Conservation (phyloP, 75 land plant genomes). For the Picea glauca region DNA sequence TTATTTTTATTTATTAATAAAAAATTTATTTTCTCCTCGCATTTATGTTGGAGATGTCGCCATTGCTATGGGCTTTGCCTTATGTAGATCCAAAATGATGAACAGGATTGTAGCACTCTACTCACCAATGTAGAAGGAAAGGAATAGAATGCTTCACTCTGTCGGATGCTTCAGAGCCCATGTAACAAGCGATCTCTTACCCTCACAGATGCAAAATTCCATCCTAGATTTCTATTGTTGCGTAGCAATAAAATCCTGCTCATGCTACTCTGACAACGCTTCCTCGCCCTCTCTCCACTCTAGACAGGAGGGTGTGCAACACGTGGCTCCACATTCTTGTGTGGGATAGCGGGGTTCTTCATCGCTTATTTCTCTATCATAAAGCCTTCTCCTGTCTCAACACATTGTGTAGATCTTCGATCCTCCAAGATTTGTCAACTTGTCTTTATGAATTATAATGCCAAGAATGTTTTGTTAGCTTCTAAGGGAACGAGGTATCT, state of each 20-base stretch:
- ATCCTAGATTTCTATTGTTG: conserved; percentile 11
- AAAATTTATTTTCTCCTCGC: neutral
- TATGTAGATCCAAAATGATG: conserved; percentile 10
- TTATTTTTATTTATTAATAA: too few relatives aligned
- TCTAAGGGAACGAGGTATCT: too few relatives aligned
- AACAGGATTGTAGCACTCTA: conserved; percentile 8
- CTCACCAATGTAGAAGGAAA: neutral
- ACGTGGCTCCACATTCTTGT: too few relatives aligned
- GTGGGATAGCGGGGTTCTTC: too few relatives aligned
- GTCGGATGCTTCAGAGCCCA: neutral
- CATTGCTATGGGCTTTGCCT: conserved; percentile 9
- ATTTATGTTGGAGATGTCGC: conserved; percentile 11
- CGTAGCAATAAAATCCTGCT: conserved; percentile 14
- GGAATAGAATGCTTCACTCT: conserved; percentile 5
- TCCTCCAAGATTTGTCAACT: too few relatives aligned
- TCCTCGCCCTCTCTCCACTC: conserved; percentile 16
- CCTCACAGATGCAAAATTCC: conserved; percentile 10
- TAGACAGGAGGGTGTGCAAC: neutral
- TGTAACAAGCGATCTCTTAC: neutral
- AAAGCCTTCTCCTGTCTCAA: too few relatives aligned
- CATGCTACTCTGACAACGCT: neutral
- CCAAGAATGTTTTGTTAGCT: too few relatives aligned
- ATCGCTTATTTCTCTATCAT: too few relatives aligned
- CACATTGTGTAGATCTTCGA: too few relatives aligned
- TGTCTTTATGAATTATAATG: too few relatives aligned